Base-by-base conservation (phyloP, 1,284 basidiomycete species). In the Agaricales sp. region DNA sequence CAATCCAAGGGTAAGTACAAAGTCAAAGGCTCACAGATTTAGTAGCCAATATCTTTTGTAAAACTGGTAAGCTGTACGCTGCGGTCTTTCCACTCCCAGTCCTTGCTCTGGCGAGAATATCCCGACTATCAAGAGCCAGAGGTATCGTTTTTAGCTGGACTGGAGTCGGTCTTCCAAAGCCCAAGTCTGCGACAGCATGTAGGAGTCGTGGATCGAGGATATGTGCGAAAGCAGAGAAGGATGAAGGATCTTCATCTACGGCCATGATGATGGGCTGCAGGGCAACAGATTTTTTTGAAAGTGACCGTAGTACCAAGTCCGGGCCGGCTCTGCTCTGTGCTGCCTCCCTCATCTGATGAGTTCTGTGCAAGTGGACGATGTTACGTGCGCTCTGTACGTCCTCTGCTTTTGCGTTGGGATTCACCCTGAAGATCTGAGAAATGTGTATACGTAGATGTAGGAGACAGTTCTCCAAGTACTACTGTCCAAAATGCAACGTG, bases 61-160 rank as follows among this genome's bases (percentile, higher is more conserved):
- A 70, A 14, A 94, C 67, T 0, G 96, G 95, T 3, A 99, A 77
- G 54, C 85, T 92, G 64, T 99, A 99, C 2, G 96, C 93, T 1
- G 91, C 89, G 0, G 96, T 99, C 73, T 99, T 99, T 44, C 96
- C 96, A 51, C 89, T 93, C 12, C 96, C 96, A 1, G 96, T 99
- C 30, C 91, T 78, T 2, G 96, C 94, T 25, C 92, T 77, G 3
- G 94, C 95, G 20, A 99, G 78, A 49, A 99, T 88, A 66, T 99
- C 96, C 46, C 83, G 80, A 54, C 87, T 84, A 63, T 94, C 89
- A 22, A 99, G 77, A 0, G 90, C 91, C 20, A 92, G 74, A 3
- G 92, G 91, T 47, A 95, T 89, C 0, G 82, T 81, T 63, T 86
- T 87, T 3, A 74, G 73, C 62, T 93, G 90, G 2, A 93, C 82